Percentiles rank a stretch among this genome's conserved stretches.
phyloP scores from a whole-genome alignment of 495 filamentous ascomycete genomes.

The Jackrogersella minutella region DNA sequence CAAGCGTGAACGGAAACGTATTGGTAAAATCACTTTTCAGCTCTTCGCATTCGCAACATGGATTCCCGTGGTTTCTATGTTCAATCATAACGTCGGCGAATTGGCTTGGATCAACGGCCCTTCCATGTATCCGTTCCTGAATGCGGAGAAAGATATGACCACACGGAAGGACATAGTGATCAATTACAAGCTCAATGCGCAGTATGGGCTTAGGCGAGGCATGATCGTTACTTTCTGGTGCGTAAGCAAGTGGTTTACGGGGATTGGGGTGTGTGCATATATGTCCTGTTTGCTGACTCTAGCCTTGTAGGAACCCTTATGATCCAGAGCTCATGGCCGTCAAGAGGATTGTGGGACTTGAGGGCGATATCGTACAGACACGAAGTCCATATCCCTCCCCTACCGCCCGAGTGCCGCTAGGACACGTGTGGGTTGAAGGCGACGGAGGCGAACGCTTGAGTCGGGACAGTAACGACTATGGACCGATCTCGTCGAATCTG shows the following conservation, averaged over 20 bases:
- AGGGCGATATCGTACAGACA: conserved; percentile 72
- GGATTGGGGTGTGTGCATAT: too few relatives aligned
- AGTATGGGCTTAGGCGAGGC: conserved; percentile 55
- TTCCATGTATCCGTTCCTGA: conserved; percentile 82
- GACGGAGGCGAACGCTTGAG: conserved; percentile 66
- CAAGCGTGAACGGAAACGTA: conserved; percentile 36
- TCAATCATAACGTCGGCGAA: conserved; percentile 68
- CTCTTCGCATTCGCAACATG: conserved; percentile 65
- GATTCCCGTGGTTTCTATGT: conserved; percentile 69
- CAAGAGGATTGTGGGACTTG: conserved; percentile 75
- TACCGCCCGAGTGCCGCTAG: conserved; percentile 67
- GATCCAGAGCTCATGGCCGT: conserved; percentile 67
- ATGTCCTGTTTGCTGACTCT: conserved; percentile 10
- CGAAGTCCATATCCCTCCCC: conserved; percentile 65
- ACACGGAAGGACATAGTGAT: conserved; percentile 63
- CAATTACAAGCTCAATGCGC: conserved; percentile 58
- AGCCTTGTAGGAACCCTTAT: conserved; percentile 63
- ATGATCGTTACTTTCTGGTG: conserved; percentile 65
- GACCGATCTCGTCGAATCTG: conserved; percentile 68
- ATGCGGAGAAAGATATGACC: conserved; percentile 66
- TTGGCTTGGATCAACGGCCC: conserved; percentile 70
- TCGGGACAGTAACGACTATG: conserved; percentile 79
- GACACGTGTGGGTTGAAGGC: conserved; percentile 83
- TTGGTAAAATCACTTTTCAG: conserved; percentile 51
- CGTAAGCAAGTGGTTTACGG: conserved; percentile 24